phyloP scores from a whole-genome alignment of 2,329 filamentous ascomycete species.

The Chrysoporthe cubensis region DNA sequence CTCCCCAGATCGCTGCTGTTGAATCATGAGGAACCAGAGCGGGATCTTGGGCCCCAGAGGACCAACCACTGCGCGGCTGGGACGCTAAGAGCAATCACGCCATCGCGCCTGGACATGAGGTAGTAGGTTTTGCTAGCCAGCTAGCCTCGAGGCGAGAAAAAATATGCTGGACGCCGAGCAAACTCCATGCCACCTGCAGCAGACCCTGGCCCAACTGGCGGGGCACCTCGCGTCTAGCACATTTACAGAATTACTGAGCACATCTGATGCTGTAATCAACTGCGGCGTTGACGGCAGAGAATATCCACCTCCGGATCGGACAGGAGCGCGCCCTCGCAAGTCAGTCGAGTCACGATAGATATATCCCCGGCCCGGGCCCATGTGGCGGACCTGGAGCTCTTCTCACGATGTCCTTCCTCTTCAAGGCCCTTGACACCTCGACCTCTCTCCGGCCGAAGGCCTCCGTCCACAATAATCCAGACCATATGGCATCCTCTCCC shows the following conservation, averaged over 20 bases:
- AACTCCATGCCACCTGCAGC: conserved; percentile 15
- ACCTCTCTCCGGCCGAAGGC: conserved; percentile 29
- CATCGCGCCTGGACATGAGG: conserved; percentile 27
- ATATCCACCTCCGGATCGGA: conserved; percentile 19
- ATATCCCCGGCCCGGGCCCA: conserved; percentile 13
- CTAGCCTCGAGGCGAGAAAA: conserved; percentile 7
- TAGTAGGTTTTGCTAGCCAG: conserved; percentile 1
- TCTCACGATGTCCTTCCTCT: conserved; percentile 43
- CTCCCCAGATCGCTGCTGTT: conserved; percentile 26
- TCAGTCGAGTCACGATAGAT: conserved; percentile 13
- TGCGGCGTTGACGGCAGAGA: conserved; percentile 12
- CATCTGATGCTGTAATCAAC: conserved; percentile 24
- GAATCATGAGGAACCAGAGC: conserved; percentile 20
- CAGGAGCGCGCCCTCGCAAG: conserved; percentile 17
- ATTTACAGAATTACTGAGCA: conserved; percentile 10
- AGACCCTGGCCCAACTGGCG: conserved; percentile 6
- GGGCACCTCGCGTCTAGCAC: conserved; percentile 3
- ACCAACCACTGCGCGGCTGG: conserved; percentile 13
- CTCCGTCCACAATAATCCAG: conserved; percentile 33
- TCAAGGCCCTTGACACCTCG: conserved; percentile 34
- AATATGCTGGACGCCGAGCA: conserved; percentile 15
- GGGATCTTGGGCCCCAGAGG: conserved; percentile 11
- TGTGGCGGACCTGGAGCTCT: conserved; percentile 16
- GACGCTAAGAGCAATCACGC: conserved; percentile 29
- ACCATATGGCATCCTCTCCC: conserved; percentile 46